phyloP scores from a whole-genome alignment of 179 eudicot genomes.

The Amaranthus tricolor region DNA sequence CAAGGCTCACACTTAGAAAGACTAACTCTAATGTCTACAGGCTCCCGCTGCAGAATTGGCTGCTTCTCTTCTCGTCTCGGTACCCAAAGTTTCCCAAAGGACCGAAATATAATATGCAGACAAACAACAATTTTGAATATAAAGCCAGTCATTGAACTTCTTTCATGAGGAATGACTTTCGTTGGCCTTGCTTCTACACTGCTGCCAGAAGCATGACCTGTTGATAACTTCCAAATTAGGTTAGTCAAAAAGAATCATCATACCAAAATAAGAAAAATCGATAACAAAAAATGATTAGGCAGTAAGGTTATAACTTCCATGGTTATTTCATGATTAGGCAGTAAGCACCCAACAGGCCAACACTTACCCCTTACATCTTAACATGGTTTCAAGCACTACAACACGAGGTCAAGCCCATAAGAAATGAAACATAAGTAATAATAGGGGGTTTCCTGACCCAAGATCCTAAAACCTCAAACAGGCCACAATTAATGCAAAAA shows the following conservation, averaged over 20 bases:
- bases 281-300: not conserved
- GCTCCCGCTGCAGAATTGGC: constrained; percentile 28
- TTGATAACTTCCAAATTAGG: constrained; percentile 24
- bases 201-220: constrained; percentile 31
- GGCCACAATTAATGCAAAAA: too few species aligned
- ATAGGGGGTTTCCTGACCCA: too few species aligned
- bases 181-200: constrained; percentile 17
- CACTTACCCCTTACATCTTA: not conserved
- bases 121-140: constrained; percentile 49
- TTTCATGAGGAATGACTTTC: constrained; percentile 18
- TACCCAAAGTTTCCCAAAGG: constrained; percentile 37
- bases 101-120: constrained; percentile 39
- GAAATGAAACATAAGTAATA: too few species aligned
- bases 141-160: constrained; percentile 36
- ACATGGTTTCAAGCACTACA: not conserved
- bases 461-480: too few species aligned
- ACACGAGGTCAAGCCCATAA: not conserved
- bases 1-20: constrained; percentile 31
- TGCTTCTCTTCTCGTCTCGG: constrained; percentile 31
- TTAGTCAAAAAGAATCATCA: constrained; percentile 4
- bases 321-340: too few species aligned
- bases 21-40: constrained; percentile 12
- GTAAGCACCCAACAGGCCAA: too few species aligned
- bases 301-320: too few species aligned
- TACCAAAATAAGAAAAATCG: constrained; percentile 11